Conservation (phyloP, 2,329 filamentous ascomycete species). For the Fusarium sp. region DNA sequence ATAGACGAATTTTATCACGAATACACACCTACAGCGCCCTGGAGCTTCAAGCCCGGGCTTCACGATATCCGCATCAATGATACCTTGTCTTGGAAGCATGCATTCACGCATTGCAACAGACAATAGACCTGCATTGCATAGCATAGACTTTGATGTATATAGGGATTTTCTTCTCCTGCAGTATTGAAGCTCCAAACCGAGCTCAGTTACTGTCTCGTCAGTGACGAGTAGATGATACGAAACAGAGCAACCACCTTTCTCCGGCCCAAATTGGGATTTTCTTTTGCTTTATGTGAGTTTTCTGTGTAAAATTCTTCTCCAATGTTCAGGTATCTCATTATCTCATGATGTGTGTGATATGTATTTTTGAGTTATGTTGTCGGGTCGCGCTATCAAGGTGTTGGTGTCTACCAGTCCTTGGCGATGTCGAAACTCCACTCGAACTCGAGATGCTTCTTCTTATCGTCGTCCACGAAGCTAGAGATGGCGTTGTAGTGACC, state of each 20-base stretch:
- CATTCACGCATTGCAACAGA: constrained; percentile 22
- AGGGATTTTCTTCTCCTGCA: constrained; percentile 26
- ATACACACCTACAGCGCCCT: constrained; percentile 14
- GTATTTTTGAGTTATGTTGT: constrained; percentile 29
- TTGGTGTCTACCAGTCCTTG: constrained; percentile 83
- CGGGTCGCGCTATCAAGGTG: constrained; percentile 1
- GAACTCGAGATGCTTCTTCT: constrained; percentile 88
- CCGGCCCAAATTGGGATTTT: constrained; percentile 13
- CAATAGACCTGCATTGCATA: constrained; percentile 41
- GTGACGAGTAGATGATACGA: constrained; percentile 32
- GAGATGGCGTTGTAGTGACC: constrained; percentile 91
- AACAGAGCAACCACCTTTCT: constrained; percentile 33
- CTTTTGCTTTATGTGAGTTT: constrained; percentile 29
- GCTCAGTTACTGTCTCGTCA: constrained; percentile 21
- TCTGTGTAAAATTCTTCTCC: constrained; percentile 28
- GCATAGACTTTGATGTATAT: constrained; percentile 42
- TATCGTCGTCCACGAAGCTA: constrained; percentile 95
- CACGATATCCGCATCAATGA: constrained; percentile 38
- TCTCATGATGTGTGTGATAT: constrained; percentile 41
- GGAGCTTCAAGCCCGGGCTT: constrained; percentile 24
- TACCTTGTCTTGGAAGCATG: constrained; percentile 40
- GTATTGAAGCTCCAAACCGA: constrained; percentile 26
- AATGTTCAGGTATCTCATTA: constrained; percentile 45
- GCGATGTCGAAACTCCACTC: constrained; percentile 97
- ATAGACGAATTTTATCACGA: constrained; percentile 50